Conservation (phyloP, 2,329 filamentous ascomycete species). For the Plenodomus tracheiphilus region DNA sequence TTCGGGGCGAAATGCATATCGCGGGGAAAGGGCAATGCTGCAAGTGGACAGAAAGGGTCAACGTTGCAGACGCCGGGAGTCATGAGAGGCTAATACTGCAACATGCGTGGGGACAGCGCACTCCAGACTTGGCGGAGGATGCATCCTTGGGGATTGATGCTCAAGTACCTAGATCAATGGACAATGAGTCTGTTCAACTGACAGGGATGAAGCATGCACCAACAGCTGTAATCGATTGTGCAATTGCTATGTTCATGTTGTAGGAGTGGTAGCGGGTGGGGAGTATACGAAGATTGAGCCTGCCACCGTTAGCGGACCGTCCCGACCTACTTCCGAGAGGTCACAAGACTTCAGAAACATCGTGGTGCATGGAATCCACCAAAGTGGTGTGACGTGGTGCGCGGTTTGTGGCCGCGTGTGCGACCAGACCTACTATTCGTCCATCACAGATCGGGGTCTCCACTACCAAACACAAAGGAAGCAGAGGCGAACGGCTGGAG, state of each 20-base stretch:
- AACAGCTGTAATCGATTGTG: not conserved
- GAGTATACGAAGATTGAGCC: not conserved
- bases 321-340: slow-evolving; percentile 12
- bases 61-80: slow-evolving; percentile 20
- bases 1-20: slow-evolving; percentile 15
- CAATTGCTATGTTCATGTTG: not conserved
- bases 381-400: slow-evolving; percentile 42
- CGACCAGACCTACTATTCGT: slow-evolving; percentile 17
- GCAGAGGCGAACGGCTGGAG: not conserved
- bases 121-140: slow-evolving; percentile 30
- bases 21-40: slow-evolving; percentile 20
- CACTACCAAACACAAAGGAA: slow-evolving; percentile 6
- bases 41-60: slow-evolving; percentile 16
- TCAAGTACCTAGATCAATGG: not conserved
- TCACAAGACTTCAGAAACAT: slow-evolving; percentile 25
- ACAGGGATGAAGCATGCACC: not conserved
- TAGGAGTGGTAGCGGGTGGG: not conserved
- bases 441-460: slow-evolving; percentile 18
- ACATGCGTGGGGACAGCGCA: slow-evolving; percentile 34
- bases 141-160: slow-evolving; percentile 9
- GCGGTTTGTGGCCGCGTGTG: slow-evolving; percentile 28
- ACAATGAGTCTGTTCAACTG: not conserved
- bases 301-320: slow-evolving; percentile 24
- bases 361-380: slow-evolving; percentile 13
- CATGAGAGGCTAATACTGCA: slow-evolving; percentile 15